Evolutionary conservation across 768 basidiomycete genomes (phyloP).

Genomic region (Pleurotus sapidus): DNA sequence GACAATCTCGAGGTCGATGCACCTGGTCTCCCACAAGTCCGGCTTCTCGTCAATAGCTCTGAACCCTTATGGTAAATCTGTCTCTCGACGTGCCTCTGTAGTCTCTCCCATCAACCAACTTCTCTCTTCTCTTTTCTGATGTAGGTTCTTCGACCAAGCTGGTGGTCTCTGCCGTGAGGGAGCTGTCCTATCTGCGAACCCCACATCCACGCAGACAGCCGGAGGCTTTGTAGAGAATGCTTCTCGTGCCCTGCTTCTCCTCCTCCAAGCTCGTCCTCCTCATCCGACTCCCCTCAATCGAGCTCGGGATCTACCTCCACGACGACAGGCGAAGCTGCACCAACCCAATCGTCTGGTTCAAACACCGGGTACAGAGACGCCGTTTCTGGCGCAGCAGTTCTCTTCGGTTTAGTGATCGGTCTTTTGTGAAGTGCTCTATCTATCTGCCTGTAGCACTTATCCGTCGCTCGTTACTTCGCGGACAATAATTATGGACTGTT

Average conservation of each 20-base stretch:
- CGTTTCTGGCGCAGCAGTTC: neutral
- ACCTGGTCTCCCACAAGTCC: slow-evolving; percentile 27
- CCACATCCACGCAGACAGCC: slow-evolving; percentile 27
- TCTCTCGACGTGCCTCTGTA: neutral
- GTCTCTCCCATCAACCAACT: neutral
- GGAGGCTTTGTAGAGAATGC: slow-evolving; percentile 35
- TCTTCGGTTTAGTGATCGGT: slow-evolving; percentile 1
- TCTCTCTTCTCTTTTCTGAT: neutral
- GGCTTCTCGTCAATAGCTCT: slow-evolving; percentile 29
- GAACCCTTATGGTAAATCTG: slow-evolving; percentile 29
- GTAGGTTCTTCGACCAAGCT: slow-evolving; percentile 38
- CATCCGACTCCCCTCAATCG: neutral
- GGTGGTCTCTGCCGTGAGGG: slow-evolving; percentile 34
- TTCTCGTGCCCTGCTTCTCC: slow-evolving; percentile 20
- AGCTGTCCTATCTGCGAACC: slow-evolving; percentile 36
- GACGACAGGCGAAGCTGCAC: neutral
- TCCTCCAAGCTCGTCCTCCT: slow-evolving; percentile 9
- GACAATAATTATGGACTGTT: too few relatives aligned
- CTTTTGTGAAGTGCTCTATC: neutral
- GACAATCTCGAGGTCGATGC: slow-evolving; percentile 30
- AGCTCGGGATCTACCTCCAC: neutral
- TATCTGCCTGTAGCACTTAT: too few relatives aligned
- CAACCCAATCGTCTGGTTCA: neutral
- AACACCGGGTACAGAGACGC: neutral
- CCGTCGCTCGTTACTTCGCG: too few relatives aligned